These are phyloP conservation scores for Pseudopithomyces maydicus DNA, from an alignment of 2,329 filamentous ascomycete genomes.

Conservation along the genomic window DNA sequence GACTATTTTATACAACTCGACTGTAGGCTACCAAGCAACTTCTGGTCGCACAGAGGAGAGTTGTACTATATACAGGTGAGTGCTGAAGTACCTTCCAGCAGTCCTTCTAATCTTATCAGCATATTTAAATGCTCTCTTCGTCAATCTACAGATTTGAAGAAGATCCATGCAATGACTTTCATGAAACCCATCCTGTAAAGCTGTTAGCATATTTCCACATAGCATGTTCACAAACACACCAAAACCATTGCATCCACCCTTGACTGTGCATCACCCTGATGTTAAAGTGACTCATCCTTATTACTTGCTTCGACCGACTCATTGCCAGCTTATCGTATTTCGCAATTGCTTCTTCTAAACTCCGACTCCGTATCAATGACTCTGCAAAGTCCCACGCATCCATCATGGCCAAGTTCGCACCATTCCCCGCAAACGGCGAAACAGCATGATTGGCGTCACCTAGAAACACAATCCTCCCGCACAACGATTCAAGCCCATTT, in stretches of 20 bases:
- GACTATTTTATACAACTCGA: too few relatives aligned
- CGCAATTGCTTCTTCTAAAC: conserved; percentile 9
- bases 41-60: too few relatives aligned
- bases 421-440: conserved; percentile 56
- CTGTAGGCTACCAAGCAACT: too few relatives aligned
- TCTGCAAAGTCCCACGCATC: conserved; percentile 15
- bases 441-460: conserved; percentile 59
- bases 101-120: too few relatives aligned
- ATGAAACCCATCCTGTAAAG: background rate
- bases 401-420: conserved; percentile 45
- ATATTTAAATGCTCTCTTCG: too few relatives aligned
- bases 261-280: conserved; percentile 10
- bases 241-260: conserved; percentile 9
- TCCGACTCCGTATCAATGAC: conserved; percentile 29
- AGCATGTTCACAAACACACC: background rate
- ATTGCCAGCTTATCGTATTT: conserved; percentile 14
- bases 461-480: conserved; percentile 49
- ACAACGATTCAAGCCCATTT: background rate
- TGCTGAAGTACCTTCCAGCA: too few relatives aligned
- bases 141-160: background rate
- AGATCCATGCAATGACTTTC: background rate
- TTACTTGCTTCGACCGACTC: conserved; percentile 10
- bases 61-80: too few relatives aligned
- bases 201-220: background rate
- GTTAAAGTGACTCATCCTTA: conserved; percentile 7